Percentiles rank a stretch among this genome's conserved stretches.
Conservation (phyloP, 2,329 filamentous ascomycete genomes). For the Epichloe sibirici region DNA sequence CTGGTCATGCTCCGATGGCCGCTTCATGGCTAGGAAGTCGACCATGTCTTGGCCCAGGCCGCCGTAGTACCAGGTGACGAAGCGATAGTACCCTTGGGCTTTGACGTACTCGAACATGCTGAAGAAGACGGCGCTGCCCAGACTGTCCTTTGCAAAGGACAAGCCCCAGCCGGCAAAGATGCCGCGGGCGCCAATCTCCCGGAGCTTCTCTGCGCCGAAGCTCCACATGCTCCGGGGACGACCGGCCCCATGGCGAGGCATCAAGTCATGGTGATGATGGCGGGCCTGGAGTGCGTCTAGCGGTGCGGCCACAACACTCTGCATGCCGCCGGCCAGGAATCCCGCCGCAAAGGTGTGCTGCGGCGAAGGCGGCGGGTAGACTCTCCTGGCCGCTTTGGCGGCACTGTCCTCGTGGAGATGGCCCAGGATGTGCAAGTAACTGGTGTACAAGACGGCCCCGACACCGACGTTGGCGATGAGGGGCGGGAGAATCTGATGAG, state of each 20-base stretch:
- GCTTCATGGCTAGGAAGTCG: slow-evolving; percentile 34
- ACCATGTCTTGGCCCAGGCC: slow-evolving; percentile 40
- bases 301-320: slow-evolving; percentile 61
- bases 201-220: slow-evolving; percentile 50
- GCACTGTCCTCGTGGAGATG: slow-evolving; percentile 52
- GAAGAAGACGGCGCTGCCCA: slow-evolving; percentile 63
- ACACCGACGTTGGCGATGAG: slow-evolving; percentile 63
- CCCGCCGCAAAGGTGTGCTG: slow-evolving; percentile 57
- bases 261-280: slow-evolving; percentile 46
- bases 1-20: slow-evolving; percentile 19
- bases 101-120: slow-evolving; percentile 66
- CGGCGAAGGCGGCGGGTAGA: slow-evolving; percentile 57
- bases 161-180: slow-evolving; percentile 64
- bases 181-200: slow-evolving; percentile 59
- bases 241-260: slow-evolving; percentile 27
- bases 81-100: slow-evolving; percentile 57
- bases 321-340: slow-evolving; percentile 53
- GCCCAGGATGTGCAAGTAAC: slow-evolving; percentile 59
- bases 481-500: slow-evolving; percentile 65
- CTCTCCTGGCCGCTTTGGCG: slow-evolving; percentile 40
- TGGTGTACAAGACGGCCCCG: slow-evolving; percentile 63
- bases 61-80: slow-evolving; percentile 59
- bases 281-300: slow-evolving; percentile 65
- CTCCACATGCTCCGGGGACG: slow-evolving; percentile 57
- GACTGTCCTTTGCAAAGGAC: slow-evolving; percentile 55